phyloP scores from a whole-genome alignment of 768 basidiomycete species.

The Pulveroboletus sp. region DNA sequence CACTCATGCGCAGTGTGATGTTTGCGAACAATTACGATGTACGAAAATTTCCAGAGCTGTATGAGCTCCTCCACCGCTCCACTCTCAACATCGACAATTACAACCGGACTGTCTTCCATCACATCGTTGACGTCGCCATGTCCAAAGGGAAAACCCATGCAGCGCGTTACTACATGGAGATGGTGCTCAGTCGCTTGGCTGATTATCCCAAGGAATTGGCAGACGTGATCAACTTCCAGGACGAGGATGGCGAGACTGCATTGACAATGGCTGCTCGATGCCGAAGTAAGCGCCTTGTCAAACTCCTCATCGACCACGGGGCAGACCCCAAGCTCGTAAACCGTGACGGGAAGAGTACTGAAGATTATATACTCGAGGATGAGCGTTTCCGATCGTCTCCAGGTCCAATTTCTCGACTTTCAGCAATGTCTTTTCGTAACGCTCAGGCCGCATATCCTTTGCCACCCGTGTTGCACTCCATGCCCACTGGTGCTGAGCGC shows the following conservation, averaged over 20 bases:
- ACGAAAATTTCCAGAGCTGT: constrained; percentile 96
- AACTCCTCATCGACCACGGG: constrained; percentile 91
- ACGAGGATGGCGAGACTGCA: constrained; percentile 98
- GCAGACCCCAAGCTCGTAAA: constrained; percentile 95
- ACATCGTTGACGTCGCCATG: constrained; percentile 96
- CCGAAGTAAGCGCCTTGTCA: constrained; percentile 91
- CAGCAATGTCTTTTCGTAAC: constrained; percentile 70
- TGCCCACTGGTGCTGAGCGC: constrained; percentile 48
- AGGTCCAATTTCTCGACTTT: constrained; percentile 61
- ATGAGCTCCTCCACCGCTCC: constrained; percentile 94
- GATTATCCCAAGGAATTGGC: constrained; percentile 95
- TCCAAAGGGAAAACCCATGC: constrained; percentile 97
- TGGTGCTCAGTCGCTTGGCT: constrained; percentile 76
- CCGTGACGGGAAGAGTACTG: constrained; percentile 91
- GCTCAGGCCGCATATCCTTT: constrained; percentile 49
- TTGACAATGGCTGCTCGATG: constrained; percentile 95
- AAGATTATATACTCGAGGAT: constrained; percentile 98
- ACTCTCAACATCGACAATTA: constrained; percentile 98
- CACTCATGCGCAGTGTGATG: constrained; percentile 98
- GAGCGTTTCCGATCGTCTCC: constrained; percentile 95
- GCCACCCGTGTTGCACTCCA: constrained; percentile 38
- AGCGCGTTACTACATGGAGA: constrained; percentile 98
- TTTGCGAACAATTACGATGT: constrained; percentile 99
- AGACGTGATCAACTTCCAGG: constrained; percentile 98
- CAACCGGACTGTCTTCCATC: constrained; percentile 97